Base-by-base conservation (phyloP, 2,329 filamentous ascomycete species). In the Elsinoe necatrix region DNA sequence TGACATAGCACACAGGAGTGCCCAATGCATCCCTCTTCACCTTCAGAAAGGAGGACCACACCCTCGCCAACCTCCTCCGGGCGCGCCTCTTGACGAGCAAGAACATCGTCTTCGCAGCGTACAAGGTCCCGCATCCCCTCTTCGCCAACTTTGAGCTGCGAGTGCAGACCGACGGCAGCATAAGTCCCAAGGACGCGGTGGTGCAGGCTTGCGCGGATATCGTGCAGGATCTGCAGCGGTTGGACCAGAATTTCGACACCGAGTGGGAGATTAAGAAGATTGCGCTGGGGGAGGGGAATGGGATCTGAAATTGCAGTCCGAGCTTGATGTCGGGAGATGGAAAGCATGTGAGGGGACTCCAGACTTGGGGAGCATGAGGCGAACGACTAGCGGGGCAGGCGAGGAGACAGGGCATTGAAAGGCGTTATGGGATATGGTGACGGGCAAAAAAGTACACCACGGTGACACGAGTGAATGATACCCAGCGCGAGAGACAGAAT, bases 11-110 rank as follows among this genome's bases (percentile, higher is more conserved):
- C 48, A 39, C 58, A 93, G 90, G 89, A 67, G 90, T 95, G 69
- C 89, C 92, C 20, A 95, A 95, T 70, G 90, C 88, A n/a, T 87
- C 89, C 8, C 87, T 96, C 72, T 98, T 98, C 75, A 84, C 89
- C 58, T 84, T 98, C 73, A 89, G 89, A 73, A 97, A 96, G 72
- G 93, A 98, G 72, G 93, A 98, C 66, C 92, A 96, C 74, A 96
- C 92, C 1, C 81, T 98, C 23, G 93, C 86, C 65, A 96, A 98
- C 71, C 80, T 98, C 57, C 80, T 98, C 57, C 82, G 86, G 48
- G 85, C 89, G 66, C 88, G 92, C 66, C 85, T 98, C 57, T 84
- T 93, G 74, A 84, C 87, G 70, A 86, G 89, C 66, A 81, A 83
- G 16, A 85, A 95, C 69, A 87, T 98, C 64, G 77, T 86, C 65